Percentiles rank a stretch among this genome's conserved stretches.
phyloP scores from a whole-genome alignment of 306 rosid genomes.

The Lathyrus aphaca region DNA sequence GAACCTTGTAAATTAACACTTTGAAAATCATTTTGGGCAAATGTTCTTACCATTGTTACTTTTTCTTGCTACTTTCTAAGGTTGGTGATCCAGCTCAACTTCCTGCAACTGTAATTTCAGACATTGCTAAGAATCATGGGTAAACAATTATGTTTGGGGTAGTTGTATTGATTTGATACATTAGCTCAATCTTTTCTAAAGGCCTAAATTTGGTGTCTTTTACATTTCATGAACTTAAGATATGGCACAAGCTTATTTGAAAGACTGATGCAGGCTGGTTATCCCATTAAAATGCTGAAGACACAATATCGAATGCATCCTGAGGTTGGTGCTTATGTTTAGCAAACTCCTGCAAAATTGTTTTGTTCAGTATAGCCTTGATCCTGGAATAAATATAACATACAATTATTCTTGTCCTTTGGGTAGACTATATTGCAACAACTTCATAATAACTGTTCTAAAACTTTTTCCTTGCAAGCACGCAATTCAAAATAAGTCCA shows the following conservation, averaged over 20 bases:
- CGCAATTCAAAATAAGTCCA: no score
- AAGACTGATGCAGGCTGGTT: constrained; percentile 82
- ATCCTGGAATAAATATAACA: not conserved
- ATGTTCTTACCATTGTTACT: constrained; percentile 20
- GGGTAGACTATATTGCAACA: constrained; percentile 26
- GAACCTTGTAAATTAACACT: constrained; percentile 16
- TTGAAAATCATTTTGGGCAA: not conserved
- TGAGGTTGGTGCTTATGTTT: constrained; percentile 64
- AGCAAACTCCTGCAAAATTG: constrained; percentile 17
- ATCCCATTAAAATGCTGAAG: constrained; percentile 96
- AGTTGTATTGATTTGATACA: constrained; percentile 3
- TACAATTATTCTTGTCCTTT: constrained; percentile 19
- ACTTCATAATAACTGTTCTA: not conserved
- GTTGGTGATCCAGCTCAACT: constrained; percentile 98
- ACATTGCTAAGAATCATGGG: constrained; percentile 72
- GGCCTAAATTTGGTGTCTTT: constrained; percentile 23
- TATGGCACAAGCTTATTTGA: constrained; percentile 87
- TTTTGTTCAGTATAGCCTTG: constrained; percentile 27
- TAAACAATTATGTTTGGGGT: constrained; percentile 35
- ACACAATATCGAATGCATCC: constrained; percentile 99
- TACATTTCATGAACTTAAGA: constrained; percentile 53
- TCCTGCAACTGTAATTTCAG: constrained; percentile 93
- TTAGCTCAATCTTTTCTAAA: constrained; percentile 12
- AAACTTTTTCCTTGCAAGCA: no score
- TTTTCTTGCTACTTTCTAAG: constrained; percentile 42